Percentiles rank a stretch among this genome's conserved stretches.
phyloP scores from a whole-genome alignment of 2,329 filamentous ascomycete genomes.

The Ophidiomyces ophidiicola region DNA sequence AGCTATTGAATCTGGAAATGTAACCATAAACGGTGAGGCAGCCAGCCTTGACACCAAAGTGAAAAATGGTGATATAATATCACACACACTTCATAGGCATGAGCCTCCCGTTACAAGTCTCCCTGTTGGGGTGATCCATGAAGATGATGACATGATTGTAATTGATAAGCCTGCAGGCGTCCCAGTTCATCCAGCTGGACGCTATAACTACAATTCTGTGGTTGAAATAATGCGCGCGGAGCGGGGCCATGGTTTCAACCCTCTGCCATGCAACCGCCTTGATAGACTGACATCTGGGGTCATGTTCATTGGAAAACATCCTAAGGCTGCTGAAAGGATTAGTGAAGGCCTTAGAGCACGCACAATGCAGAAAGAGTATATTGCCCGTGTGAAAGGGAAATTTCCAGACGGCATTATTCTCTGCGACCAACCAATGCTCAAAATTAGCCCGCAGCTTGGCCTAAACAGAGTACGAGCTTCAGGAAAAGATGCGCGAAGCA shows the following conservation, averaged over 20 bases:
- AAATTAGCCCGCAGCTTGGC: conserved; percentile 88
- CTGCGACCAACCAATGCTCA: conserved; percentile 85
- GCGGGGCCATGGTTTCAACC: conserved; percentile 45
- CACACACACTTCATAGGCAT: conserved; percentile 87
- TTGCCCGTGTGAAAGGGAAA: conserved; percentile 77
- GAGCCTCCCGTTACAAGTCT: conserved; percentile 82
- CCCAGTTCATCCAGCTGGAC: conserved; percentile 85
- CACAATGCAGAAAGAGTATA: conserved; percentile 87
- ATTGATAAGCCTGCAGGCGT: conserved; percentile 95
- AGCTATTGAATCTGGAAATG: conserved; percentile 67
- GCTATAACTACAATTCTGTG: conserved; percentile 91
- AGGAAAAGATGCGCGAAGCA: conserved; percentile 77
- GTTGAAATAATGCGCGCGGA: conserved; percentile 86
- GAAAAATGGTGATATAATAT: conserved; percentile 81
- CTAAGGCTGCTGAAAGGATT: conserved; percentile 64
- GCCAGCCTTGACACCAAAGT: conserved; percentile 55
- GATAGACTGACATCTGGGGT: conserved; percentile 89
- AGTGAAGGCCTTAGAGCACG: conserved; percentile 63
- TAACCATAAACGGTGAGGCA: conserved; percentile 69
- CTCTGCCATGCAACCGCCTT: conserved; percentile 75
- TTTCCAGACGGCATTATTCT: conserved; percentile 87
- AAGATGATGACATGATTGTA: conserved; percentile 85
- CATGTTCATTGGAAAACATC: conserved; percentile 92
- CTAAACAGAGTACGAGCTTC: conserved; percentile 89
- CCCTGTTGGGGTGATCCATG: conserved; percentile 70